phyloP scores from a whole-genome alignment of 2,329 filamentous ascomycete species.

The Aspergillus amoenus region DNA sequence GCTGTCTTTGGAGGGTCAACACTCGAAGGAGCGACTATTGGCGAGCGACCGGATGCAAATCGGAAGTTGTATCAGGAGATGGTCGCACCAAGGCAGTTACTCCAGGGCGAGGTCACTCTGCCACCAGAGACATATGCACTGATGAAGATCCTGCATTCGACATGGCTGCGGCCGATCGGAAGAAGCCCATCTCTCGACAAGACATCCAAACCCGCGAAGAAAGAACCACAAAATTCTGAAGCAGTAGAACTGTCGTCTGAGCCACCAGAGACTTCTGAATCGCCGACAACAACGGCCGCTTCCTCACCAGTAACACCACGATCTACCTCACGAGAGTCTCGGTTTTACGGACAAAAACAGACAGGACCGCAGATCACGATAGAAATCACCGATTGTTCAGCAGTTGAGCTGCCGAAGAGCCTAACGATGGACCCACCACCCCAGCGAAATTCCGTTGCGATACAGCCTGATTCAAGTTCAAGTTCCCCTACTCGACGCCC shows the following conservation, averaged over 20 bases:
- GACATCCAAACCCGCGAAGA: background rate
- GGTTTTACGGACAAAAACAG: background rate
- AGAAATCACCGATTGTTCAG: background rate
- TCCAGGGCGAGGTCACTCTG: slow-evolving; percentile 72
- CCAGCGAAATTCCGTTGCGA: background rate
- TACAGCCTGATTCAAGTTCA: background rate
- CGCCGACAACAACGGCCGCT: background rate
- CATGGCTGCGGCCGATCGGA: background rate
- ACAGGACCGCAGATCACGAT: background rate
- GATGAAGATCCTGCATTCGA: slow-evolving; percentile 79
- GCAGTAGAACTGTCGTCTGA: background rate
- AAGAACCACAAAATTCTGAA: background rate
- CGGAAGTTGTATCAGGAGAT: slow-evolving; percentile 86
- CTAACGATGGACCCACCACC: background rate
- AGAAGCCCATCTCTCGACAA: background rate
- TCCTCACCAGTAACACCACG: background rate
- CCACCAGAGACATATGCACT: slow-evolving; percentile 79
- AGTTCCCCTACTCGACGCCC: background rate
- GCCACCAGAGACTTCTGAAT: background rate
- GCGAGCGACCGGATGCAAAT: slow-evolving; percentile 91
- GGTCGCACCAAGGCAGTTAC: slow-evolving; percentile 75
- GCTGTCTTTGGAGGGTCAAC: slow-evolving; percentile 91
- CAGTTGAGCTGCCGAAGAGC: background rate
- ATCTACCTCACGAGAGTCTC: background rate
- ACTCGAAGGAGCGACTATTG: slow-evolving; percentile 81